Evolutionary conservation across 176 grass and related monocot genomes (phyloP).

Genomic region (Oryza meridionalis): DNA sequence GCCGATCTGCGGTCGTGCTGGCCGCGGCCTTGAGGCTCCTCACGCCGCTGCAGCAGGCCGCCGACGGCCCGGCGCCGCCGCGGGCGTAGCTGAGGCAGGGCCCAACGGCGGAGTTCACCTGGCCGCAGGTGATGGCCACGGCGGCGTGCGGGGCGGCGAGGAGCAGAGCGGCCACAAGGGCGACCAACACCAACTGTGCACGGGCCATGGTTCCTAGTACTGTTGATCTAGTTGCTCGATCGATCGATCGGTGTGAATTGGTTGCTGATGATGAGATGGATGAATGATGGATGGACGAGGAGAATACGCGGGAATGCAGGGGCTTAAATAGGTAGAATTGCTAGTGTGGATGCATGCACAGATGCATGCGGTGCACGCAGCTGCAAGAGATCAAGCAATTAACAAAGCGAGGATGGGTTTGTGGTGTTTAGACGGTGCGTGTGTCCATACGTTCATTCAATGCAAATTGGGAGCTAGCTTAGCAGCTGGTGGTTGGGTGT

Average conservation of each 20-base stretch:
- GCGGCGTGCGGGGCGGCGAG: background rate
- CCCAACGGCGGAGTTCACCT: constrained; percentile 31
- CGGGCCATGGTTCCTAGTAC: background rate
- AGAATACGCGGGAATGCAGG: background rate
- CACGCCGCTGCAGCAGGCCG: constrained; percentile 40
- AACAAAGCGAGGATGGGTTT: background rate
- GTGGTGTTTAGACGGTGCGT: background rate
- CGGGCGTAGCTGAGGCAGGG: constrained; percentile 51
- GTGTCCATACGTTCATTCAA: background rate
- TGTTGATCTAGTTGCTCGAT: too few relatives aligned
- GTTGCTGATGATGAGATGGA: too few relatives aligned
- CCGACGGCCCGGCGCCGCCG: background rate
- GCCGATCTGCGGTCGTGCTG: constrained; percentile 30
- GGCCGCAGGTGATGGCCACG: constrained; percentile 34
- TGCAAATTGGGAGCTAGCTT: background rate
- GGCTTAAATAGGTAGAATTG: constrained; percentile 15
- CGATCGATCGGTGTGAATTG: too few relatives aligned
- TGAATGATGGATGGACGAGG: background rate
- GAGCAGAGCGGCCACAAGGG: constrained; percentile 22
- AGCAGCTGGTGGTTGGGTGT: background rate
- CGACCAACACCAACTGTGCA: background rate
- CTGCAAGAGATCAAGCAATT: too few relatives aligned
- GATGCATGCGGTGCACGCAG: too few relatives aligned
- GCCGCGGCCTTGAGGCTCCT: constrained; percentile 31
- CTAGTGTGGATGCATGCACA: background rate